These are phyloP conservation scores for Ampelocalamus luodianensis DNA, from an alignment of 176 grass and related monocot species.

Conservation along the genomic window DNA sequence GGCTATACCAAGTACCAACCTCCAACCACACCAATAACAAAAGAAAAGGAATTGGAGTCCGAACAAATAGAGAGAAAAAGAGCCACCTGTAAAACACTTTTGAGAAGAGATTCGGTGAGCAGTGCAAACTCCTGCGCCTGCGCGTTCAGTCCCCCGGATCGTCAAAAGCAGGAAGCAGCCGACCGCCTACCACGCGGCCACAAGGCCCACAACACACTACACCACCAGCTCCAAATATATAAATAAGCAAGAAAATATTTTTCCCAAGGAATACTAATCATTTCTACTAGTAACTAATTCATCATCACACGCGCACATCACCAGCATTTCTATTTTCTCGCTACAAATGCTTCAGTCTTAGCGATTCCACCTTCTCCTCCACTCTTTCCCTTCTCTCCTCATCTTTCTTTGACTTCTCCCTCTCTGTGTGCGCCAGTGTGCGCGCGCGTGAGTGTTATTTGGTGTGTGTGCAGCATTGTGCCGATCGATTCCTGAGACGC, in stretches of 20 bases:
- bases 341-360: slow-evolving; percentile 28
- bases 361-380: neutral
- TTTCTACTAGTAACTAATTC: neutral
- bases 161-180: neutral
- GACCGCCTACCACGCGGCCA: neutral
- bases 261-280: too few species aligned
- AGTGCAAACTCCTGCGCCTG: neutral
- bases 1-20: too few species aligned
- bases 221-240: neutral
- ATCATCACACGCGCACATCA: neutral
- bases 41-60: neutral
- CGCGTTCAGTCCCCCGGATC: neutral
- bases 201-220: neutral
- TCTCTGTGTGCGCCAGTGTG: neutral
- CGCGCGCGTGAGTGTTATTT: neutral
- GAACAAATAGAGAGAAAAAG: neutral
- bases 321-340: neutral
- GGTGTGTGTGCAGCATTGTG: neutral
- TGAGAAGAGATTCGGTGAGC: neutral
- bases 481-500: neutral
- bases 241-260: too few species aligned
- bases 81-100: slow-evolving; percentile 10
- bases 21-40: neutral
- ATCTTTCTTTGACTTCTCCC: neutral
- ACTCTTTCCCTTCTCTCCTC: neutral